Evolutionary conservation across 352 stramenopile genomes (phyloP), one percentile per base, ranked within the genome.

Genomic region (Pythium apleroticum): DNA sequence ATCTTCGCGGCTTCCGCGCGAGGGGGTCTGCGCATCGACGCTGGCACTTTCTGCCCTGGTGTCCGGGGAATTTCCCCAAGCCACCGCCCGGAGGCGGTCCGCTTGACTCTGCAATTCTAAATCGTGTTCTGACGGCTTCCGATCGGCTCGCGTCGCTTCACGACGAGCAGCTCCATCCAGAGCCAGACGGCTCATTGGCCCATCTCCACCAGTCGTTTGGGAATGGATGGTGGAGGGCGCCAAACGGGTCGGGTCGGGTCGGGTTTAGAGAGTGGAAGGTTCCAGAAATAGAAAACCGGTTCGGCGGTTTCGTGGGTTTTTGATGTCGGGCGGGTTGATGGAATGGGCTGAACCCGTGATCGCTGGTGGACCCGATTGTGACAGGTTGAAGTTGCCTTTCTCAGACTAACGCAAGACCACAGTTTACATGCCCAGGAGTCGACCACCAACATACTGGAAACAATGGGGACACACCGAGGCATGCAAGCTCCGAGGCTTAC

Each of bases 71-170:
- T 94, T 94, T 94, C 85, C 85, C 85, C 85, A 94, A 92, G 85
- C 73, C 82, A 77, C 73, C 77, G 53, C 61, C 66, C 17, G 28
- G 61, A 41, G 49, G 67, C 63, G 59, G 73, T 77, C 81, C 80
- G 78, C 85, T 94, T 94, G 85, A 94, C 85, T 92, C 78, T 76
- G 85, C 85, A 94, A 94, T 94, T 94, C 85, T 94, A 94, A 94
- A 91, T 94, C 81, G 85, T 92, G 85, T 92, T 94, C 83, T 93
- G 82, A 81, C 52, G 6, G 25, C 39, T 46, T 27, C 17, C 0
- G 55, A 60, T 46, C 10, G 9, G 11, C 6, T 41, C 24, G 37
- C 54, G 35, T 50, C 37, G 54, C 37, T 25, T 49, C 37, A 46
- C 15, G 14, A 6, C 43, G 43, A 50, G n/a, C n/a, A 28, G n/a